Conservation (phyloP, 768 basidiomycete species). For the Tricholoma hemisulphureum region DNA sequence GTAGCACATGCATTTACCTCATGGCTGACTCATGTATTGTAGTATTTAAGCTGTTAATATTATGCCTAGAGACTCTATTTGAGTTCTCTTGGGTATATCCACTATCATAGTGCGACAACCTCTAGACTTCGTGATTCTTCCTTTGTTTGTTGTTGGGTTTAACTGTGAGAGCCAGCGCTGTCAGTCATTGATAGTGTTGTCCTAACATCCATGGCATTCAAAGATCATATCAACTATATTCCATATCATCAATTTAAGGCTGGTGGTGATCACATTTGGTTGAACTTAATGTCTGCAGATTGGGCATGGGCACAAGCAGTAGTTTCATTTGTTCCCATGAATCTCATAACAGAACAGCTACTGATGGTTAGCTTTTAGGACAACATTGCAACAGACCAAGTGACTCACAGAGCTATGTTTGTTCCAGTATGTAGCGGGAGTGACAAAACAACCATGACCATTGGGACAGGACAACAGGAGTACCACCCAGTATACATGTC, state of each 20-base stretch:
- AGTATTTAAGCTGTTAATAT: too few relatives aligned
- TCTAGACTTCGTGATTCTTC: too few relatives aligned
- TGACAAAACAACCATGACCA: slow-evolving; percentile 43
- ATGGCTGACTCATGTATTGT: too few relatives aligned
- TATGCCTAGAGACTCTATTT: too few relatives aligned
- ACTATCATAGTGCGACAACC: too few relatives aligned
- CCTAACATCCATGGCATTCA: slow-evolving; percentile 10
- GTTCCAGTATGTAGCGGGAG: slow-evolving; percentile 34
- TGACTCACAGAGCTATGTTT: slow-evolving; percentile 30
- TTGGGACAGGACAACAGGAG: slow-evolving; percentile 27
- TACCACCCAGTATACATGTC: slow-evolving; percentile 35
- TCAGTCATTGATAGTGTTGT: too few relatives aligned
- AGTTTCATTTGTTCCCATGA: slow-evolving; percentile 13
- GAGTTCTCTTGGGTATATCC: too few relatives aligned
- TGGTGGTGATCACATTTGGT: slow-evolving; percentile 24
- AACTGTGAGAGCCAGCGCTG: too few relatives aligned
- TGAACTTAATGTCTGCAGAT: slow-evolving; percentile 36
- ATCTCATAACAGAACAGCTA: background rate
- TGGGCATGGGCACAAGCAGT: slow-evolving; percentile 37
- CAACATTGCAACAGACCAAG: slow-evolving; percentile 21
- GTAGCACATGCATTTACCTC: too few relatives aligned
- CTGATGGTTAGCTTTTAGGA: slow-evolving; percentile 21
- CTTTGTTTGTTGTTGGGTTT: too few relatives aligned
- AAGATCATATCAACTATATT: slow-evolving; percentile 4
- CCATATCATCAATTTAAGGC: slow-evolving; percentile 12